Conservation (phyloP, 345 rosid species). For the Ceriops decandra region DNA sequence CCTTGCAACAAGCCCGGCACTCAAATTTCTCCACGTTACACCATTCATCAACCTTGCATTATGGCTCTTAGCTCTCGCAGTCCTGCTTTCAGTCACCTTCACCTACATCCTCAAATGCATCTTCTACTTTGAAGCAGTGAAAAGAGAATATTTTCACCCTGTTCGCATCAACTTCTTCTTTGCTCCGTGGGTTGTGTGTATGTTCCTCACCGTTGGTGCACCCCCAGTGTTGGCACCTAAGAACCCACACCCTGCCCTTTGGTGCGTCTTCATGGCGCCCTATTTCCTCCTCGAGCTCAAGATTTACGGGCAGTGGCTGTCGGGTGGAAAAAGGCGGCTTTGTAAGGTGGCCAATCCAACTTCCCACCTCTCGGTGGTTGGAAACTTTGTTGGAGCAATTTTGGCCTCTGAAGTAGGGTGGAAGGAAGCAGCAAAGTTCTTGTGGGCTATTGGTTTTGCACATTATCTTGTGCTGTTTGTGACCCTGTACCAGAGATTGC, state of each 20-base stretch:
- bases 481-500: constrained; percentile 82
- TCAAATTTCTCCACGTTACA: constrained; percentile 60
- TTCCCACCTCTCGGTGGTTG: constrained; percentile 87
- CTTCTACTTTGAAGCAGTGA: constrained; percentile 89
- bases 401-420: constrained; percentile 85
- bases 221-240: constrained; percentile 46
- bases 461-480: constrained; percentile 89
- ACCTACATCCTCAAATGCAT: constrained; percentile 81
- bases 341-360: constrained; percentile 97
- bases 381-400: constrained; percentile 90
- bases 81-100: constrained; percentile 50
- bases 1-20: constrained; percentile 69
- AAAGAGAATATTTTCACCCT: constrained; percentile 85
- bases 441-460: constrained; percentile 92
- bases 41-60: constrained; percentile 62
- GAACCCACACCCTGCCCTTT: constrained; percentile 60
- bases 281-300: constrained; percentile 85
- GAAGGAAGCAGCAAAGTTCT: constrained; percentile 77
- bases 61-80: constrained; percentile 63
- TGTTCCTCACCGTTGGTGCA: constrained; percentile 76
- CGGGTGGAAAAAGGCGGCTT: constrained; percentile 83
- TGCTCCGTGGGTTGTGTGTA: constrained; percentile 96
- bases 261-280: constrained; percentile 80
- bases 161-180: constrained; percentile 89
- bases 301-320: constrained; percentile 94